phyloP scores from a whole-genome alignment of 352 stramenopile species.

The Phytophthora melonis region DNA sequence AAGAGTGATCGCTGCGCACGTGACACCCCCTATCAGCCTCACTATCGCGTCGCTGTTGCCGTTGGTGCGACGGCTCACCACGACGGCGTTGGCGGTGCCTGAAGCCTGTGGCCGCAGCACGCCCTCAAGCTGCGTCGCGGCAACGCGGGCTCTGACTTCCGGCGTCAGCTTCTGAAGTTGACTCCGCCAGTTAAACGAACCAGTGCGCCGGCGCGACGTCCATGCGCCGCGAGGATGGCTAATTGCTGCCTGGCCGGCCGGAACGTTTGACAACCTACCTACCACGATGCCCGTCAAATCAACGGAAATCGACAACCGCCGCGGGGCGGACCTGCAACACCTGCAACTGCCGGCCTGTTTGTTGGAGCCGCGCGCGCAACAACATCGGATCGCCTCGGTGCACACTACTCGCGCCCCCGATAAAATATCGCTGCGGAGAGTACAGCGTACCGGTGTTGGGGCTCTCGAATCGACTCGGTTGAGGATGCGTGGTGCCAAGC shows the following conservation, averaged over 20 bases:
- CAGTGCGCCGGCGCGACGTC: background rate
- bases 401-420: background rate
- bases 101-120: no score
- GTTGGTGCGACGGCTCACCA: no score
- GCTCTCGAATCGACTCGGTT: background rate
- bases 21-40: no score
- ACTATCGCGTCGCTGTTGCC: no score
- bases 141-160: background rate
- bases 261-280: constrained; percentile 3
- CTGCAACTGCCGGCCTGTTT: background rate
- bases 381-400: background rate
- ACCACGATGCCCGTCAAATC: constrained; percentile 1
- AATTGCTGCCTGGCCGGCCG: background rate
- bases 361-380: background rate
- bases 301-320: constrained; percentile 1
- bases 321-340: constrained; percentile 2
- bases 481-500: background rate
- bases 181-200: constrained; percentile 13
- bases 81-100: no score
- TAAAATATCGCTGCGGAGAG: background rate
- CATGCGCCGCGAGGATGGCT: constrained; percentile 7
- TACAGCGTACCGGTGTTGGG: background rate
- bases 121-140: background rate
- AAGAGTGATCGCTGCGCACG: no score
- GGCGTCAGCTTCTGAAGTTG: constrained; percentile 13